Percentiles rank a stretch among this genome's conserved stretches.
Conservation (phyloP, 2,329 filamentous ascomycete species). For the Penicillium aurantiogriseum region DNA sequence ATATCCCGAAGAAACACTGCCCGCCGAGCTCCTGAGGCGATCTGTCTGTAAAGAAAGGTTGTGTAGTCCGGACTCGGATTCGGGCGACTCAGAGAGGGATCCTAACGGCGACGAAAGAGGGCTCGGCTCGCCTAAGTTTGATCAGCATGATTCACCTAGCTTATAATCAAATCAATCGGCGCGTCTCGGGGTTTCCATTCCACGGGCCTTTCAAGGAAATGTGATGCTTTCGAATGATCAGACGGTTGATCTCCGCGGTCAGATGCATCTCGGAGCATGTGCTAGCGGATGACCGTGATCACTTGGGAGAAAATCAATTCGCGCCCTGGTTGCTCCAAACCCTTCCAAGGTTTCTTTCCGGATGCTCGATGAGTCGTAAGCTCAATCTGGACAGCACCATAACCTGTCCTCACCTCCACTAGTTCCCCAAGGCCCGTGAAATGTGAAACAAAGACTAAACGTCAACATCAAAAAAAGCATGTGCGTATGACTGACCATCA, state of each 20-base stretch:
- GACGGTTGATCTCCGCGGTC: slow-evolving; percentile 15
- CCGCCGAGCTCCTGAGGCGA: slow-evolving; percentile 72
- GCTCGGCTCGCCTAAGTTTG: slow-evolving; percentile 38
- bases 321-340: background rate
- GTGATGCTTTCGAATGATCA: slow-evolving; percentile 23
- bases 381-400: background rate
- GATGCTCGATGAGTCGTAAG: background rate
- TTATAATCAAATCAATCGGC: slow-evolving; percentile 13
- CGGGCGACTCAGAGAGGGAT: slow-evolving; percentile 37
- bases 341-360: background rate
- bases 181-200: slow-evolving; percentile 12
- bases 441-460: slow-evolving; percentile 19
- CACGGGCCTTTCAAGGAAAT: slow-evolving; percentile 10
- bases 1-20: slow-evolving; percentile 65
- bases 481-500: slow-evolving; percentile 39
- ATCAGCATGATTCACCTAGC: slow-evolving; percentile 19
- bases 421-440: slow-evolving; percentile 10
- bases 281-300: background rate
- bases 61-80: slow-evolving; percentile 42
- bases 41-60: slow-evolving; percentile 53
- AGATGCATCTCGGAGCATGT: slow-evolving; percentile 16
- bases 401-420: background rate
- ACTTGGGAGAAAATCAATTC: background rate
- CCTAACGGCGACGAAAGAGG: slow-evolving; percentile 41
- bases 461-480: slow-evolving; percentile 11